Evolutionary conservation across 2,329 filamentous ascomycete genomes (phyloP).

Genomic region (Pseudopithomyces chartarum): DNA sequence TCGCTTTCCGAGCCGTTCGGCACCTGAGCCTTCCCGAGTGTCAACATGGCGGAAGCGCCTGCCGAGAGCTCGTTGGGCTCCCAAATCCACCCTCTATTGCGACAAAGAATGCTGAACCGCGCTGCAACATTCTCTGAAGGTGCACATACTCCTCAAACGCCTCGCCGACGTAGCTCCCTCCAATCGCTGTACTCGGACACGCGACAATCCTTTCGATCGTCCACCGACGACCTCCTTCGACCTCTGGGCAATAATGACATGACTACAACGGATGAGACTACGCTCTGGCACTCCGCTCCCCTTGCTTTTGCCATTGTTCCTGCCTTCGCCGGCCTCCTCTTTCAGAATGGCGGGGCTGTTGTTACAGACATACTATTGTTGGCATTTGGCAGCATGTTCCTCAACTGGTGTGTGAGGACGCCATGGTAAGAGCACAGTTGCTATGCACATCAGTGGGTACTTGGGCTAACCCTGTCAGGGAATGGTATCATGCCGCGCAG

Average conservation of each 20-base stretch:
- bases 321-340: slow-evolving; percentile 81
- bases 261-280: slow-evolving; percentile 58
- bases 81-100: slow-evolving; percentile 35
- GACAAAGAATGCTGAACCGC: slow-evolving; percentile 43
- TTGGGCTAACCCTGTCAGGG: slow-evolving; percentile 35
- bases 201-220: slow-evolving; percentile 65
- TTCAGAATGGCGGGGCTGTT: slow-evolving; percentile 80
- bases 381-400: slow-evolving; percentile 78
- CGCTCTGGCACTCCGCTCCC: slow-evolving; percentile 79
- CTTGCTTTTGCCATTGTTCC: slow-evolving; percentile 83
- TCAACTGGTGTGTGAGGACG: slow-evolving; percentile 89
- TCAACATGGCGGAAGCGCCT: slow-evolving; percentile 32
- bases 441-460: slow-evolving; percentile 11
- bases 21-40: not conserved
- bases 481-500: slow-evolving; percentile 60
- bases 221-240: slow-evolving; percentile 72
- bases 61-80: slow-evolving; percentile 23
- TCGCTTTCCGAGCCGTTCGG: not conserved
- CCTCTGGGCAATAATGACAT: slow-evolving; percentile 42
- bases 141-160: slow-evolving; percentile 21
- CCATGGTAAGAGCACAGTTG: slow-evolving; percentile 70
- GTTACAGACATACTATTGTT: slow-evolving; percentile 86
- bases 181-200: slow-evolving; percentile 80
- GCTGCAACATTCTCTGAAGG: slow-evolving; percentile 42
- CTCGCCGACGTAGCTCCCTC: slow-evolving; percentile 72